A percentile compares a stretch with the other conserved stretches of the same genome.
These are phyloP conservation scores for Tolypocladium nubicola DNA, from an alignment of 2,329 filamentous ascomycete species.

Conservation along the genomic window DNA sequence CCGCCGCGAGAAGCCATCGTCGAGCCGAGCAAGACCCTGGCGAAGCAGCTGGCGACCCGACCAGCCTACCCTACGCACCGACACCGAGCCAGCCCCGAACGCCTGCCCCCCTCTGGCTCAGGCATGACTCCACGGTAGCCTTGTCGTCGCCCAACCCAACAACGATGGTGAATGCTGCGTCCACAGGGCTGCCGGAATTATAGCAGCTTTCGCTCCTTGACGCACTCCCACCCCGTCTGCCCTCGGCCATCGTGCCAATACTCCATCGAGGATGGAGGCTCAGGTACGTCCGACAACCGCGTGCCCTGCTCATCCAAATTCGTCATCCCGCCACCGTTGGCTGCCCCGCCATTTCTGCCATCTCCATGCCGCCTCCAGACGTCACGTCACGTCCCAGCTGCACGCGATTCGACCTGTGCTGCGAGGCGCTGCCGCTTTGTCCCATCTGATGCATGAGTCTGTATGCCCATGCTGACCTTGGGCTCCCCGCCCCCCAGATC, in stretches of 20 bases:
- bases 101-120: slow-evolving; percentile 10
- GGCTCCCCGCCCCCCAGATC: slow-evolving; percentile 46
- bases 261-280: slow-evolving; percentile 30
- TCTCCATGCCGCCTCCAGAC: neutral
- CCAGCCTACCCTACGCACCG: neutral
- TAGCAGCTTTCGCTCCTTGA: slow-evolving; percentile 26
- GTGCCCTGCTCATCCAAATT: neutral
- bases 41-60: neutral
- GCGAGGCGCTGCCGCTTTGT: neutral
- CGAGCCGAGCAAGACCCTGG: neutral
- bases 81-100: neutral
- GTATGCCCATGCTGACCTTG: neutral
- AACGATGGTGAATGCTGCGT: slow-evolving; percentile 32
- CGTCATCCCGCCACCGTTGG: neutral
- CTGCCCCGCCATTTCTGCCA: neutral
- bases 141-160: slow-evolving; percentile 19
- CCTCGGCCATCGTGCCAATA: slow-evolving; percentile 6
- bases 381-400: neutral
- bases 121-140: slow-evolving; percentile 32
- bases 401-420: neutral
- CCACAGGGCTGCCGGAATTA: slow-evolving; percentile 30
- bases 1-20: slow-evolving; percentile 2
- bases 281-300: slow-evolving; percentile 25
- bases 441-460: neutral
- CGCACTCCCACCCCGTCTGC: slow-evolving; percentile 3